Conservation (phyloP, 192 early-diverging fungal genomes). For the Backusella circina region DNA sequence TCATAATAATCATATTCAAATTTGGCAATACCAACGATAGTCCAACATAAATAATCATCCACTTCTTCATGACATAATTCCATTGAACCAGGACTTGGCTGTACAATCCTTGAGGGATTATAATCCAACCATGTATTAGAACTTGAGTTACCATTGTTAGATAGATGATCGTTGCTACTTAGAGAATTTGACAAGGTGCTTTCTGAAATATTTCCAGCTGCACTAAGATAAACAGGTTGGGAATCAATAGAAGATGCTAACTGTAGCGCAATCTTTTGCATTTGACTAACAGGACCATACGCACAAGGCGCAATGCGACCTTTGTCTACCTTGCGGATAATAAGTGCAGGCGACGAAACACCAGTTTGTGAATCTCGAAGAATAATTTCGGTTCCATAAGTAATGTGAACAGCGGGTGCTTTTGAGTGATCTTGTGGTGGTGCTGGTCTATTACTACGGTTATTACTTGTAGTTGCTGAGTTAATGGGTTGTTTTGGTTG, state of each 20-base stretch:
- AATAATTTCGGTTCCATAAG: slow-evolving; percentile 71
- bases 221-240: slow-evolving; percentile 27
- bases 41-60: slow-evolving; percentile 84
- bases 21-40: slow-evolving; percentile 74
- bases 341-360: slow-evolving; percentile 61
- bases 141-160: neutral
- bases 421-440: neutral
- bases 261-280: slow-evolving; percentile 80
- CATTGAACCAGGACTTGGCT: neutral
- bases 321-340: slow-evolving; percentile 80
- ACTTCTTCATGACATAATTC: slow-evolving; percentile 37
- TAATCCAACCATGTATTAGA: slow-evolving; percentile 22
- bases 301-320: slow-evolving; percentile 65
- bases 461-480: neutral
- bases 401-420: neutral
- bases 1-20: slow-evolving; percentile 34
- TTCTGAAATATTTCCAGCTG: slow-evolving; percentile 28
- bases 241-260: slow-evolving; percentile 26
- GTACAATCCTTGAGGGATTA: slow-evolving; percentile 9
- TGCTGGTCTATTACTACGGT: neutral
- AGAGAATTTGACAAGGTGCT: neutral
- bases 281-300: slow-evolving; percentile 75
- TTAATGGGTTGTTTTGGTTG: slow-evolving; percentile 8
- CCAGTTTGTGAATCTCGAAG: slow-evolving; percentile 65
- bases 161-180: neutral